Percentiles rank a stretch among this genome's conserved stretches.
phyloP scores from a whole-genome alignment of 2,329 filamentous ascomycete genomes.

The Cordyceps cicadae region DNA sequence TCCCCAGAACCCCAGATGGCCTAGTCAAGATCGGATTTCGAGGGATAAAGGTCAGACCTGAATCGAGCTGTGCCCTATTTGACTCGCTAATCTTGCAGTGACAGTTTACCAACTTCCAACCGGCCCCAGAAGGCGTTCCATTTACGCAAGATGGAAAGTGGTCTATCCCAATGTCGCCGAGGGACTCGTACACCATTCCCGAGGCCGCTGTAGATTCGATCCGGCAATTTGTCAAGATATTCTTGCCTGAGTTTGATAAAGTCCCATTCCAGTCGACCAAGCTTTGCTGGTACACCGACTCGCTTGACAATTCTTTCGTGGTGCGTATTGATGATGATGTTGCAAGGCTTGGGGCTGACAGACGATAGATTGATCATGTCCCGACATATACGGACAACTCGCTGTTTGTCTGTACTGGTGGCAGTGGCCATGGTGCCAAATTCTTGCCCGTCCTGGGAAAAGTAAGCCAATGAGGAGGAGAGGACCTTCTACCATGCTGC shows the following conservation, averaged over 20 bases:
- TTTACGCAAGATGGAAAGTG: constrained; percentile 24
- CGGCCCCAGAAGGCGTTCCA: constrained; percentile 19
- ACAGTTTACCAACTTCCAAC: constrained; percentile 25
- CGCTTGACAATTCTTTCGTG: constrained; percentile 26
- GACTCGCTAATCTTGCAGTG: not conserved
- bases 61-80: no score
- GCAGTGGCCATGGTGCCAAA: constrained; percentile 29
- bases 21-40: constrained; percentile 23
- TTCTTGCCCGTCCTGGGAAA: constrained; percentile 27
- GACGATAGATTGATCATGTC: constrained; percentile 24
- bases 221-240: constrained; percentile 17
- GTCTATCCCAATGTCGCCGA: constrained; percentile 22
- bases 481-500: not conserved
- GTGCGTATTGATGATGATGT: constrained; percentile 7
- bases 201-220: constrained; percentile 19
- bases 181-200: constrained; percentile 16
- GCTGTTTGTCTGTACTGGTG: constrained; percentile 27
- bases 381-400: constrained; percentile 22
- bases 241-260: constrained; percentile 21
- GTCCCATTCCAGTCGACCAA: constrained; percentile 21
- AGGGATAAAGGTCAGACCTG: constrained; percentile 19
- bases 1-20: constrained; percentile 21
- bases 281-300: constrained; percentile 29
- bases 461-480: constrained; percentile 12
- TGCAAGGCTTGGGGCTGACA: not conserved